Percentiles rank a stretch among this genome's conserved stretches.
Conservation (phyloP, 768 basidiomycete genomes). For the Botryobasidium botryosum region DNA sequence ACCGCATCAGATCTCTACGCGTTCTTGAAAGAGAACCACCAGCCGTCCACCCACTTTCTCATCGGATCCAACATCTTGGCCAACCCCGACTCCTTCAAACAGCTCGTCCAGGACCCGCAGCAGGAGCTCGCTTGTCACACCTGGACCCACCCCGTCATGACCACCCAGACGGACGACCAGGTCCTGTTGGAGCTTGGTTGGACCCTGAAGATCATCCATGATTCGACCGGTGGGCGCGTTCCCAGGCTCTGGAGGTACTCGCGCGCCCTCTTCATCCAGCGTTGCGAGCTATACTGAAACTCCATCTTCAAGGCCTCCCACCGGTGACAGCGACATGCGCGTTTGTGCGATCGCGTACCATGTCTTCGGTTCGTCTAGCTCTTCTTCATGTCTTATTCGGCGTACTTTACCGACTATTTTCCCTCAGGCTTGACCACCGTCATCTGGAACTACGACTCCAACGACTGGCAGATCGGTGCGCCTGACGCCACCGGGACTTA, state of each 20-base stretch:
- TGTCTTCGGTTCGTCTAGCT: no score
- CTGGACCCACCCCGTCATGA: constrained; percentile 23
- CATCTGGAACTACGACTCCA: constrained; percentile 22
- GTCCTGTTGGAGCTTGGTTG: constrained; percentile 25
- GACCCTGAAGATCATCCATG: constrained; percentile 23
- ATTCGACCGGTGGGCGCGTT: constrained; percentile 21
- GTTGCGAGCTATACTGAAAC: no score
- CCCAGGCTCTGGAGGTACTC: constrained; percentile 22
- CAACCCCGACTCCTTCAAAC: constrained; percentile 17
- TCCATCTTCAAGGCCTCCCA: constrained; percentile 12
- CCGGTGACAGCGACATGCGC: constrained; percentile 26
- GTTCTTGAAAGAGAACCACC: no score
- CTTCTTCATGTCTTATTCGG: no score
- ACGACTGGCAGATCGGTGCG: constrained; percentile 14
- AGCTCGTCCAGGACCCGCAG: no score
- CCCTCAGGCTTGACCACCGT: constrained; percentile 22
- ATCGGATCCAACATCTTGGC: constrained; percentile 22
- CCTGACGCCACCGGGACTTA: no score
- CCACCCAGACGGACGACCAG: constrained; percentile 25
- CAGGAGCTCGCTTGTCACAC: constrained; percentile 20
- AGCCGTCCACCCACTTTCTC: constrained; percentile 25
- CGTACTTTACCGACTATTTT: no score
- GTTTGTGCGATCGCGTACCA: constrained; percentile 26
- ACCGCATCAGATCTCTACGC: no score
- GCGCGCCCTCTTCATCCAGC: constrained; percentile 14